A percentile compares a stretch with the other conserved stretches of the same genome.
Evolutionary conservation across 495 filamentous ascomycete genomes (phyloP).

Genomic region (Geopyxis carbonaria): DNA sequence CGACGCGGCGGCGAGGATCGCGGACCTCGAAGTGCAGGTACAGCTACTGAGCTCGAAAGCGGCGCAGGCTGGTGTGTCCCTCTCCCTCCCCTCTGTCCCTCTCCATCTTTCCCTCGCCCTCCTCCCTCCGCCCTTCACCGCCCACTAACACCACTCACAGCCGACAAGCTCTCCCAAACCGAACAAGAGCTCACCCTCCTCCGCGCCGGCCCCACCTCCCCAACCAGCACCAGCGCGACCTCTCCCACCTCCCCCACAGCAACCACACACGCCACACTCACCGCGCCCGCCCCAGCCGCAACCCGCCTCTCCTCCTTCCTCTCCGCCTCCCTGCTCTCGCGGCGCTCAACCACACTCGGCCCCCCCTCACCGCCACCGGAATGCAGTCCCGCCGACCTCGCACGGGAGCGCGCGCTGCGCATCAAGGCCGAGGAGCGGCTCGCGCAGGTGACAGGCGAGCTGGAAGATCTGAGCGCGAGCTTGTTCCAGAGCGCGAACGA

Average conservation of each 20-base stretch:
- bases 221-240: not conserved
- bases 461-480: conserved; percentile 74
- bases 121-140: too few relatives aligned
- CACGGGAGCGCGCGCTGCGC: conserved; percentile 53
- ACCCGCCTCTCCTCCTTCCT: not conserved
- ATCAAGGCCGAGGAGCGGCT: conserved; percentile 58
- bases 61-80: too few relatives aligned
- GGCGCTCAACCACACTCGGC: conserved; percentile 24
- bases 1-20: conserved; percentile 50
- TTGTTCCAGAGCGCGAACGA: conserved; percentile 91
- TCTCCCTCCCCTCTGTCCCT: too few relatives aligned
- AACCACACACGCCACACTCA: not conserved
- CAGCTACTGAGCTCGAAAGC: conserved; percentile 21
- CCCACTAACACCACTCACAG: too few relatives aligned
- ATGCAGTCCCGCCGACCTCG: conserved; percentile 53
- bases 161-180: too few relatives aligned
- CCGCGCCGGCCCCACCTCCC: not conserved
- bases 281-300: conserved; percentile 33
- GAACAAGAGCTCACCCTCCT: not conserved
- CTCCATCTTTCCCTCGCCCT: too few relatives aligned
- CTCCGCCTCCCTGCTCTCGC: conserved; percentile 34
- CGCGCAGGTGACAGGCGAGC: conserved; percentile 52
- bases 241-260: not conserved
- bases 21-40: conserved; percentile 69
- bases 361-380: conserved; percentile 27